Conservation (phyloP, 176 grass and related monocot species). For the Luzula sylvatica region DNA sequence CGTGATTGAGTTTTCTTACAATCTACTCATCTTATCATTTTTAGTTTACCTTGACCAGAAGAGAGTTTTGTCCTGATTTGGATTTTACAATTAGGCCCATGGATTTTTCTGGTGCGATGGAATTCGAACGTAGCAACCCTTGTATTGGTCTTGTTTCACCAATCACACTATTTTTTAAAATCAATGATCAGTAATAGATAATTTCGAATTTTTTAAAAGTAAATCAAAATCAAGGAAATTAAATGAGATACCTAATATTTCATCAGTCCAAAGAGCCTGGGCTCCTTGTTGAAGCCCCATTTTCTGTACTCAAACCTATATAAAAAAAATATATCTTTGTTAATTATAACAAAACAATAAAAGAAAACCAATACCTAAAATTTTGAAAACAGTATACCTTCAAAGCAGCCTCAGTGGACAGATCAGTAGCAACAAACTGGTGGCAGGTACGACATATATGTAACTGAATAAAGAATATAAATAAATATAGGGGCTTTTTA, state of each 20-base stretch:
- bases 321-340: not conserved
- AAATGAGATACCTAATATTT: slow-evolving; percentile 58
- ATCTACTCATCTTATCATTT: too few relatives aligned
- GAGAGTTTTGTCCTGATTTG: slow-evolving; percentile 65
- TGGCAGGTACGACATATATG: too few relatives aligned
- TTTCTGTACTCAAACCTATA: slow-evolving; percentile 94
- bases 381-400: slow-evolving; percentile 50
- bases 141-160: slow-evolving; percentile 67
- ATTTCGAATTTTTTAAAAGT: not conserved
- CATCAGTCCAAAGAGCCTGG: slow-evolving; percentile 37
- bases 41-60: slow-evolving; percentile 86
- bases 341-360: not conserved
- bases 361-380: not conserved
- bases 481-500: too few relatives aligned
- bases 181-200: not conserved
- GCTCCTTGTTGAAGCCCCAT: slow-evolving; percentile 75
- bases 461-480: too few relatives aligned
- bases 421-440: slow-evolving; percentile 73
- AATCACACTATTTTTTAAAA: slow-evolving; percentile 53
- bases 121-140: slow-evolving; percentile 87
- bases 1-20: too few relatives aligned
- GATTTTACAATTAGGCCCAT: slow-evolving; percentile 89
- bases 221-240: slow-evolving; percentile 1
- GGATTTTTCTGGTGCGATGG: slow-evolving; percentile 90
- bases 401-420: slow-evolving; percentile 88